Evolutionary conservation across 306 rosid genomes (phyloP), one percentile per base, ranked within the genome.

Genomic region (Macrotyloma uniflorum): DNA sequence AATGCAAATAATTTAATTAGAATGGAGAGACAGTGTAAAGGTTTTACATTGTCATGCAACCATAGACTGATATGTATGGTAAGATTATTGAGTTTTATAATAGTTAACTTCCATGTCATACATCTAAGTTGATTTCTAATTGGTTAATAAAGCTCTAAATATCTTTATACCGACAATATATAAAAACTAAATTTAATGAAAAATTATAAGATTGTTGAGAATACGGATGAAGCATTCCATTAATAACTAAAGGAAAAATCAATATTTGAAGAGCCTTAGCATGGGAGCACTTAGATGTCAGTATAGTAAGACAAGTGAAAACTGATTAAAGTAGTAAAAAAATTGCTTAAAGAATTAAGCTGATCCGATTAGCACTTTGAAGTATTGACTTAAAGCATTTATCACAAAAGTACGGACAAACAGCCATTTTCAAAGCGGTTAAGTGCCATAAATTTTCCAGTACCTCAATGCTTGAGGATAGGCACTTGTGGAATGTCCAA

Each of bases 361-460:
- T 42, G 23, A 33, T 63, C 0, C 5, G 7, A n/a, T 38, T 50
- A 35, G 20, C 53, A 63, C 70, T 69, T 33, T 54, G 35, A 75
- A 69, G 71, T 4, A 67, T 50, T 5, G 33, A 57, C 75, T 30
- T 30, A 66, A 67, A 55, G 4, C 63, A 65, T 16, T 9, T 32
- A 32, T 32, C 6, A 32, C 5, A 32, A 5, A 32, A 4, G 6
- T 4, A 30, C 32, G 32, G 43, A 42, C 14, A 67, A 67, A 67
- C 28, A 22, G 33, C 65, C 24, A 54, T 45, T 74, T 75, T 5
- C 12, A 61, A 59, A 8, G 32, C 14, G 32, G 55, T 35, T n/a
- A 67, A 58, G 4, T 32, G 10, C 51, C 40, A 73, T 80, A 28
- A 80, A 72, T 79, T 49, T 36, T 79, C 26, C 47, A 5, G 36